A percentile compares a stretch with the other conserved stretches of the same genome.
Evolutionary conservation across 208 protist species (phyloP).

Genomic region (Crithidia thermophila): DNA sequence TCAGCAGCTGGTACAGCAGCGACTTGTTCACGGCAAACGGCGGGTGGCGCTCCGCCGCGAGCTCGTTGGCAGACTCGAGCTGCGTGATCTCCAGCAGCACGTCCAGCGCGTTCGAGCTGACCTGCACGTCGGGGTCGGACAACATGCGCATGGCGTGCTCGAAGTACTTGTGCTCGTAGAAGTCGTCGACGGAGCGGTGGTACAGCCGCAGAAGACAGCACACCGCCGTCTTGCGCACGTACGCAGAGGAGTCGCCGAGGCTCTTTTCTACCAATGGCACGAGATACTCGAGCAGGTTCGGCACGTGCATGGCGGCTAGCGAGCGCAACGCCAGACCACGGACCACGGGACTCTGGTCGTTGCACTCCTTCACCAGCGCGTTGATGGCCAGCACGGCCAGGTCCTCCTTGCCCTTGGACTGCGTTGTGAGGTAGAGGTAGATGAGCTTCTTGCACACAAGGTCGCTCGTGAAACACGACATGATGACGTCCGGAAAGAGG

Average conservation of each 20-base stretch:
- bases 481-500: conserved; percentile 94
- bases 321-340: conserved; percentile 95
- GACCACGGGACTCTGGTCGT: conserved; percentile 92
- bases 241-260: conserved; percentile 83
- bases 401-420: conserved; percentile 92
- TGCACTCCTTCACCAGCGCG: conserved; percentile 95
- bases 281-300: conserved; percentile 78
- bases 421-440: conserved; percentile 95
- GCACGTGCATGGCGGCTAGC: conserved; percentile 86
- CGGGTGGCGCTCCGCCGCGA: conserved; percentile 4
- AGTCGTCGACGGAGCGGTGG: conserved; percentile 47
- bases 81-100: conserved; percentile 82
- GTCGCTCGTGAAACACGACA: conserved; percentile 91
- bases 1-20: conserved; percentile 84
- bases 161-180: conserved; percentile 42
- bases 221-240: conserved; percentile 96
- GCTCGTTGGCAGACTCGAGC: conserved; percentile 38
- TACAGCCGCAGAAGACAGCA: conserved; percentile 87
- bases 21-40: conserved; percentile 57
- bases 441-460: conserved; percentile 98
- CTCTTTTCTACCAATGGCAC: conserved; percentile 71
- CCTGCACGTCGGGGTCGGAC: conserved; percentile 85
- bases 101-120: conserved; percentile 76
- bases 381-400: conserved; percentile 95
- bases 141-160: conserved; percentile 76